A percentile compares a stretch with the other conserved stretches of the same genome.
Conservation (phyloP, 176 grass and related monocot genomes). For the Zoysia japonica region DNA sequence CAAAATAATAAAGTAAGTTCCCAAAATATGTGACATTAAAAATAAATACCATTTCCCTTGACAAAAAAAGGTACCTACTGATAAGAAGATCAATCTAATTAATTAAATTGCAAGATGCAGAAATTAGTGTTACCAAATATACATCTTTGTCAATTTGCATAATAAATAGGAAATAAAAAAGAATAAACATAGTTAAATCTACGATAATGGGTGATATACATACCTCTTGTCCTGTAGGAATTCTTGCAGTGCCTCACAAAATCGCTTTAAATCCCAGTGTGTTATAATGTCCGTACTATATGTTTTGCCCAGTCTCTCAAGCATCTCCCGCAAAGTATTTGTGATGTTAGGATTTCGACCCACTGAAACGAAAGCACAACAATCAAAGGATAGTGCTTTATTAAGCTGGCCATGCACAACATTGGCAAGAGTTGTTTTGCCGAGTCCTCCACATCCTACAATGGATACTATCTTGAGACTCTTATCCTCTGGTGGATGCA, state of each 20-base stretch:
- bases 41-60: too few relatives aligned
- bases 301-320: neutral
- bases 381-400: neutral
- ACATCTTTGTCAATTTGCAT: too few relatives aligned
- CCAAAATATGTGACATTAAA: too few relatives aligned
- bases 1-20: too few relatives aligned
- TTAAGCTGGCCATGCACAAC: neutral
- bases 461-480: conserved; percentile 18
- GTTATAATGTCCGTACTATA: neutral
- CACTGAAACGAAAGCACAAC: neutral
- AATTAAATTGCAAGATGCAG: too few relatives aligned
- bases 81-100: too few relatives aligned
- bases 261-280: neutral
- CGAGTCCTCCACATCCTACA: neutral
- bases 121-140: too few relatives aligned
- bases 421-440: conserved; percentile 21
- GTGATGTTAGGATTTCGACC: neutral
- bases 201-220: too few relatives aligned
- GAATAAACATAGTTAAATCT: too few relatives aligned
- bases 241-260: neutral
- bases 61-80: too few relatives aligned
- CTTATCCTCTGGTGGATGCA: neutral
- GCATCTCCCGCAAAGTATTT: neutral
- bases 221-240: neutral
- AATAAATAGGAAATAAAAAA: neutral